These are phyloP conservation scores for Aspergillus cavernicola DNA, from an alignment of 495 filamentous ascomycete genomes.

Conservation along the genomic window DNA sequence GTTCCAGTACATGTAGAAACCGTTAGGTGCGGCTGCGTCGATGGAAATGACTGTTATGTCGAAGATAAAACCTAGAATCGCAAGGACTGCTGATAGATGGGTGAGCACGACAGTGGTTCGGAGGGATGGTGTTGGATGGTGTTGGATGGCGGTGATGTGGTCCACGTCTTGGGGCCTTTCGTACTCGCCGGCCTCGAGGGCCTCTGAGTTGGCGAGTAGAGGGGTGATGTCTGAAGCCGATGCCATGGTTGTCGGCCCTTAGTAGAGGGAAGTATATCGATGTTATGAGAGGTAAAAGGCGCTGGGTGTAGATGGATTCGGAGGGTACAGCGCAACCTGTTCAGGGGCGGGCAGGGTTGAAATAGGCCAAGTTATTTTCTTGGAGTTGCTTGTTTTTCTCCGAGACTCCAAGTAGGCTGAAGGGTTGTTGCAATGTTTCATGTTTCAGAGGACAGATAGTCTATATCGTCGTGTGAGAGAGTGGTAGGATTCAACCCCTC, in stretches of 20 bases:
- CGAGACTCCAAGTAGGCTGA: no score
- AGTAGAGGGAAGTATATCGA: not conserved
- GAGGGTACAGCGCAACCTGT: not conserved
- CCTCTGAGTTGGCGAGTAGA: not conserved
- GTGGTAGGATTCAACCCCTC: not conserved
- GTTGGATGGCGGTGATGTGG: not conserved
- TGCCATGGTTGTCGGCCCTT: not conserved
- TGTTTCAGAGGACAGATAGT: no score
- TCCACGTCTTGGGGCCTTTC: not conserved
- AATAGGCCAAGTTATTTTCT: not conserved
- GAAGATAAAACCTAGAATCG: not conserved
- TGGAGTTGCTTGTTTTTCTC: not conserved
- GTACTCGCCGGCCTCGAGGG: not conserved
- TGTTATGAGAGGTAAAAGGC: not conserved
- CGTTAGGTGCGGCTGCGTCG: not conserved
- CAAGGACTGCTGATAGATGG: not conserved
- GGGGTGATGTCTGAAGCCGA: constrained; percentile 3
- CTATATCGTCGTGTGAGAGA: no score
- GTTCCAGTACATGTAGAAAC: constrained; percentile 4
- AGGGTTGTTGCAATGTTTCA: no score
- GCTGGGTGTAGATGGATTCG: not conserved
- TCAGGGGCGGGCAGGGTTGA: not conserved
- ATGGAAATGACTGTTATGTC: not conserved
- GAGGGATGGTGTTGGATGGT: not conserved
- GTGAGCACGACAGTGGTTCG: not conserved